Percentiles rank a stretch among this genome's conserved stretches.
Conservation (phyloP, 805 yeast species). For the Candida peoriensis region DNA sequence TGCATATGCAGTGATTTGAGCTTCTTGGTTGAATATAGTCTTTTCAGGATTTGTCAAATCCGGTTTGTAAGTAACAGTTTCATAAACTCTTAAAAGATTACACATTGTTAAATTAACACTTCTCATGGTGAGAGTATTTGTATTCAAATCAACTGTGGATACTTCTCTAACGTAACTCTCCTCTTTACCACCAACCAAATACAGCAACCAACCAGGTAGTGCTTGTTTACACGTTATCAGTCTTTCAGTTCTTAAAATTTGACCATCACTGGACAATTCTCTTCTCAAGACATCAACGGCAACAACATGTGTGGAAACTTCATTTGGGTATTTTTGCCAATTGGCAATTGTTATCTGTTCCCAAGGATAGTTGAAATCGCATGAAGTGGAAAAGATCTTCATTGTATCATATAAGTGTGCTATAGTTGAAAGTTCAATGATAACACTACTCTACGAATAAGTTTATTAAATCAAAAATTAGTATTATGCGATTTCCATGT, state of each 20-base stretch:
- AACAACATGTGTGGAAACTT: slow-evolving; percentile 83
- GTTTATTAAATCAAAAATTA: too few relatives aligned
- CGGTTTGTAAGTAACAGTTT: slow-evolving; percentile 79
- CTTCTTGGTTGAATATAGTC: slow-evolving; percentile 74
- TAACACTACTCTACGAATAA: too few relatives aligned
- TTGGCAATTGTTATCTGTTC: slow-evolving; percentile 92
- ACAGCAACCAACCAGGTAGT: slow-evolving; percentile 76
- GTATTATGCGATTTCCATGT: too few relatives aligned
- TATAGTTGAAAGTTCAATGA: too few relatives aligned
- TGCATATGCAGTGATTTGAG: slow-evolving; percentile 84
- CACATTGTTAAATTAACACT: slow-evolving; percentile 84
- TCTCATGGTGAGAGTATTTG: slow-evolving; percentile 66
- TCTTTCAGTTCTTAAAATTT: slow-evolving; percentile 71
- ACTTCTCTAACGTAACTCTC: slow-evolving; percentile 84
- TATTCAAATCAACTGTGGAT: slow-evolving; percentile 69
- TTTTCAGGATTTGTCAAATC: slow-evolving; percentile 46
- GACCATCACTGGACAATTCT: slow-evolving; percentile 50
- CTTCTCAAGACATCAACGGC: slow-evolving; percentile 86
- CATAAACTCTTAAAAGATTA: slow-evolving; percentile 72
- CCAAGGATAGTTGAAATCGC: slow-evolving; percentile 81
- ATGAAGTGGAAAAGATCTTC: slow-evolving; percentile 74
- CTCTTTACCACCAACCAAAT: slow-evolving; percentile 66
- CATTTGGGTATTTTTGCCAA: slow-evolving; percentile 97
- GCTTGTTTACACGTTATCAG: slow-evolving; percentile 84
- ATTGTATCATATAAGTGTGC: slow-evolving; percentile 32